Evolutionary conservation across 2,329 filamentous ascomycete species (phyloP).

Genomic region (Mariannaea sp.): DNA sequence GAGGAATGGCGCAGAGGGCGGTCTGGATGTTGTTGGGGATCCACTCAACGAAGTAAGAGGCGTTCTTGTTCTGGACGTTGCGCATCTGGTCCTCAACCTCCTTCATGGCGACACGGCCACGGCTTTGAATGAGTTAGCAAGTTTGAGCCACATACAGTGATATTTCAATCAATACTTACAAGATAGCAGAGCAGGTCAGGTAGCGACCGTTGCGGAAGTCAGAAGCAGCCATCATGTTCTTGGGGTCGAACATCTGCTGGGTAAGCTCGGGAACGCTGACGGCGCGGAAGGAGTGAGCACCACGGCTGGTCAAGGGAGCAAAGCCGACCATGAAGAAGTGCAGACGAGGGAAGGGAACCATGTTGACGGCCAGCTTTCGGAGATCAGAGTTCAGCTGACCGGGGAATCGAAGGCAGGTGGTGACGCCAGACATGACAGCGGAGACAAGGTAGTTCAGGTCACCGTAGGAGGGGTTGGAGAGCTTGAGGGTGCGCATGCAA

Average conservation of each 20-base stretch:
- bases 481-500: conserved; percentile 99
- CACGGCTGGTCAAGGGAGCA: conserved; percentile 88
- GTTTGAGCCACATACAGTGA: background rate
- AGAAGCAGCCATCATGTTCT: conserved; percentile 99
- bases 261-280: conserved; percentile 97
- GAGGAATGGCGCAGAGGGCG: conserved; percentile 96
- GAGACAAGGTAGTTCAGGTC: conserved; percentile 99
- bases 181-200: conserved; percentile 99
- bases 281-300: conserved; percentile 92
- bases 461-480: conserved; percentile 97
- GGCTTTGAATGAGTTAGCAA: conserved; percentile 55
- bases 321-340: conserved; percentile 99
- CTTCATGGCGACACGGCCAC: conserved; percentile 99
- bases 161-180: conserved; percentile 58
- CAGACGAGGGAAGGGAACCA: conserved; percentile 99
- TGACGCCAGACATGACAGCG: conserved; percentile 99
- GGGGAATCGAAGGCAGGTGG: conserved; percentile 98
- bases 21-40: conserved; percentile 99
- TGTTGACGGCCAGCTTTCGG: conserved; percentile 99
- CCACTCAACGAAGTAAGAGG: conserved; percentile 99
- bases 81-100: conserved; percentile 99
- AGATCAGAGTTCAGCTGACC: conserved; percentile 99
- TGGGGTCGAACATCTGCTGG: conserved; percentile 99
- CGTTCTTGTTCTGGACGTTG: conserved; percentile 99
- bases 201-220: conserved; percentile 99